These are phyloP conservation scores for Biscutella laevigata DNA, from an alignment of 441 rosid genomes.

Conservation along the genomic window DNA sequence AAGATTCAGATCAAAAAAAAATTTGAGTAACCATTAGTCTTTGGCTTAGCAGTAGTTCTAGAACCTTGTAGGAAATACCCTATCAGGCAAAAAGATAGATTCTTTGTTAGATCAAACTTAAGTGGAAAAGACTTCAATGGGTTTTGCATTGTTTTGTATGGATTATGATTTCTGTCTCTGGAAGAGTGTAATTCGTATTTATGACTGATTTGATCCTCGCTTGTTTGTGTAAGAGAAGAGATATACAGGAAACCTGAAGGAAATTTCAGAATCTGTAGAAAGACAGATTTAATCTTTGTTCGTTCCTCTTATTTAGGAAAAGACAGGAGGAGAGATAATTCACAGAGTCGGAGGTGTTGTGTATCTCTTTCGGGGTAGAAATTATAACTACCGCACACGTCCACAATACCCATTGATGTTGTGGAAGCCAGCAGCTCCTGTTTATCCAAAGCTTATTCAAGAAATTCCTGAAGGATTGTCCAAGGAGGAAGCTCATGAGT, in stretches of 20 bases:
- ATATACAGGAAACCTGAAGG: not conserved
- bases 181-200: too few relatives aligned
- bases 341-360: conserved; percentile 68
- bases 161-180: too few relatives aligned
- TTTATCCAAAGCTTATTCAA: conserved; percentile 85
- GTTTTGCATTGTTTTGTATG: not conserved
- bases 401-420: conserved; percentile 76
- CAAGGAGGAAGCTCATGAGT: conserved; percentile 52
- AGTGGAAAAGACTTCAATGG: not conserved
- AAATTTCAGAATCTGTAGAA: not conserved
- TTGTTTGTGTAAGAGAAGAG: not conserved
- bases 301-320: conserved; percentile 38
- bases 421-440: conserved; percentile 96
- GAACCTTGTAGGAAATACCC: not conserved
- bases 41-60: too few relatives aligned
- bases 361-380: conserved; percentile 78
- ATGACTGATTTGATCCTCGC: too few relatives aligned
- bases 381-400: conserved; percentile 68
- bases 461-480: conserved; percentile 82
- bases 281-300: too few relatives aligned
- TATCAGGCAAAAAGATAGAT: not conserved
- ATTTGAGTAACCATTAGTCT: too few relatives aligned
- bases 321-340: conserved; percentile 72
- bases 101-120: not conserved
- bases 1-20: too few relatives aligned